Evolutionary conservation across 2,329 filamentous ascomycete genomes (phyloP).

Genomic region (Cladobotryum mycophilum): DNA sequence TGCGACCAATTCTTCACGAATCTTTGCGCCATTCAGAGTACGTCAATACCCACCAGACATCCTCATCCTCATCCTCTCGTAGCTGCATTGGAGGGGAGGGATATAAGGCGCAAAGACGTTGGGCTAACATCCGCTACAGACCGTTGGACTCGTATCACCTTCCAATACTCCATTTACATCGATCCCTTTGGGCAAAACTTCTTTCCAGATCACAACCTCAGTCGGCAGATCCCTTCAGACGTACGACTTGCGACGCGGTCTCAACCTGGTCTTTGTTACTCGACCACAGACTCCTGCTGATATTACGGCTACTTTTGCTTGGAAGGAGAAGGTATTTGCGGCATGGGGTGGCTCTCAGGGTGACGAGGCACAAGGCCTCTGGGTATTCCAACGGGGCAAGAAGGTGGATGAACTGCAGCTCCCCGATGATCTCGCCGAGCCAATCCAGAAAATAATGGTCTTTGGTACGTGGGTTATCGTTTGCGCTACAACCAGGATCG

Average conservation of each 20-base stretch:
- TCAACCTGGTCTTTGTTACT: constrained; percentile 90
- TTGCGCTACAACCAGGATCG: constrained; percentile 66
- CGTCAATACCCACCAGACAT: constrained; percentile 24
- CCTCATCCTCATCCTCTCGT: neutral
- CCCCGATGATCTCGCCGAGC: constrained; percentile 59
- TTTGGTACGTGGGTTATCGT: constrained; percentile 91
- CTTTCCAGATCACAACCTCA: constrained; percentile 95
- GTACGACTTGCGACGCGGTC: constrained; percentile 83
- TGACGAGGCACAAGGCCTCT: constrained; percentile 60
- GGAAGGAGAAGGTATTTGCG: constrained; percentile 82
- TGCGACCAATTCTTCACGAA: constrained; percentile 56
- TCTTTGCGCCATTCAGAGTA: constrained; percentile 93
- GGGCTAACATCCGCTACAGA: constrained; percentile 45
- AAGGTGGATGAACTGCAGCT: constrained; percentile 69
- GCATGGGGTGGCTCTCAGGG: constrained; percentile 68
- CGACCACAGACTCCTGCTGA: constrained; percentile 78
- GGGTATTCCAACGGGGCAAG: constrained; percentile 89
- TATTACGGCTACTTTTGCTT: constrained; percentile 82
- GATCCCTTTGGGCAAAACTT: constrained; percentile 83
- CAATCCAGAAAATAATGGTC: constrained; percentile 69
- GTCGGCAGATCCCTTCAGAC: constrained; percentile 88
- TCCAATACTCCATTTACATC: constrained; percentile 86
- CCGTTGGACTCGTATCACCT: constrained; percentile 86
- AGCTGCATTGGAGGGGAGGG: neutral
- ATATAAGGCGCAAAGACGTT: neutral